Percentiles rank a stretch among this genome's conserved stretches.
phyloP scores from a whole-genome alignment of 1,139 yeast genomes.

The Chernovozyma aurita region DNA sequence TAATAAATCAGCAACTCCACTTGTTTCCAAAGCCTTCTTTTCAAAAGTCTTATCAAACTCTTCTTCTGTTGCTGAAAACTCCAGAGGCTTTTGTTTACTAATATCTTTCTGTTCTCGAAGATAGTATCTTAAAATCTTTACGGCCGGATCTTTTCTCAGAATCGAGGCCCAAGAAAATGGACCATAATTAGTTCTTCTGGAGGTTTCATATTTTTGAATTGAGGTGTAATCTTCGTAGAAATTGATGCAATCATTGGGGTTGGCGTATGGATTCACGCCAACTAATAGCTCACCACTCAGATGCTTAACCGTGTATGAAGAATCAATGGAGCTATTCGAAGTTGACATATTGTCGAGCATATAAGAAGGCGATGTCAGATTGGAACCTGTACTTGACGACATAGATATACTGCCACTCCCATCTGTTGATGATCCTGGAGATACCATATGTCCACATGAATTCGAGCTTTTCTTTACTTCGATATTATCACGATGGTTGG shows the following conservation, averaged over 20 bases:
- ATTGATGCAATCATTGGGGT: conserved; percentile 20
- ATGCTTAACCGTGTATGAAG: no score
- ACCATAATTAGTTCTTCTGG: conserved; percentile 30
- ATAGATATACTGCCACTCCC: background rate
- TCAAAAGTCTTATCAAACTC: conserved; percentile 2
- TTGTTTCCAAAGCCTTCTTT: conserved; percentile 9
- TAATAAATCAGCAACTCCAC: conserved; percentile 13
- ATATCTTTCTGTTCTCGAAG: conserved; percentile 2
- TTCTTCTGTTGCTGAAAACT: background rate
- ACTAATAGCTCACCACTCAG: background rate
- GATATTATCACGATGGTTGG: background rate
- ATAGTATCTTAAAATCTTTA: conserved; percentile 23
- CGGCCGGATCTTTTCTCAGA: conserved; percentile 29
- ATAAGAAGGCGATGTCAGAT: background rate
- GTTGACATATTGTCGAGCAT: background rate
- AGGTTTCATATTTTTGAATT: conserved; percentile 16
- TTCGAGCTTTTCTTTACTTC: background rate
- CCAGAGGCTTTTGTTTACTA: background rate
- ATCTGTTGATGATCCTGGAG: background rate
- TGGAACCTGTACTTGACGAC: background rate
- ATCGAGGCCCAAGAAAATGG: conserved; percentile 40
- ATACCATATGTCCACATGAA: background rate
- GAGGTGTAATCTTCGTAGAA: conserved; percentile 31
- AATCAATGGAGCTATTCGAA: background rate
- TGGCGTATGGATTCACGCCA: conserved; percentile 9